These are phyloP conservation scores for Tolypocladium tropicale DNA, from an alignment of 2,329 filamentous ascomycete species.

Conservation along the genomic window DNA sequence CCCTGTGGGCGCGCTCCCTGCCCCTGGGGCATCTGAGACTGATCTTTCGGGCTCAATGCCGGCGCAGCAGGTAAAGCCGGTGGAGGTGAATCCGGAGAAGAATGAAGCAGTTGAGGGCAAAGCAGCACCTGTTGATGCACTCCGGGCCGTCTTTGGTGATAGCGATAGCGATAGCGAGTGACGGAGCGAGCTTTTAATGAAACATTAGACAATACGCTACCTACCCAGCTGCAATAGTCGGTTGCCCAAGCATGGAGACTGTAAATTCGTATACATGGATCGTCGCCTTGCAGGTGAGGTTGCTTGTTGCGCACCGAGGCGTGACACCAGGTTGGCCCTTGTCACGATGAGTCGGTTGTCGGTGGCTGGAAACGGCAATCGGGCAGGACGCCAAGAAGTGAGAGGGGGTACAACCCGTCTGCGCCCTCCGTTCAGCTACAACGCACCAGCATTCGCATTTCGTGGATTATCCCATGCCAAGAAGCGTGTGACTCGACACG, in stretches of 20 bases:
- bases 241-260: background rate
- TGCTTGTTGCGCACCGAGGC: no score
- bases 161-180: slow-evolving; percentile 65
- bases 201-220: background rate
- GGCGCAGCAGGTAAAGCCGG: background rate
- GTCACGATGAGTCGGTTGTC: background rate
- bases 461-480: background rate
- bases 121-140: slow-evolving; percentile 69
- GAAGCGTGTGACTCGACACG: background rate
- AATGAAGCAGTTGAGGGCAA: slow-evolving; percentile 60
- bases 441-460: background rate
- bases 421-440: background rate
- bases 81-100: slow-evolving; percentile 55
- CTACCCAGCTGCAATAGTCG: background rate
- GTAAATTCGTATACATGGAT: background rate
- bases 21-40: background rate
- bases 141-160: slow-evolving; percentile 89
- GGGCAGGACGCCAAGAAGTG: background rate
- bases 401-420: background rate
- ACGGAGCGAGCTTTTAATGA: background rate
- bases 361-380: background rate
- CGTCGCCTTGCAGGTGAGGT: background rate
- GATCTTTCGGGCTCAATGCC: background rate
- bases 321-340: no score
- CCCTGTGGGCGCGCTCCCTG: background rate